Evolutionary conservation across 2,329 filamentous ascomycete species (phyloP).

Genomic region (Purpureocillium takamizusanense): DNA sequence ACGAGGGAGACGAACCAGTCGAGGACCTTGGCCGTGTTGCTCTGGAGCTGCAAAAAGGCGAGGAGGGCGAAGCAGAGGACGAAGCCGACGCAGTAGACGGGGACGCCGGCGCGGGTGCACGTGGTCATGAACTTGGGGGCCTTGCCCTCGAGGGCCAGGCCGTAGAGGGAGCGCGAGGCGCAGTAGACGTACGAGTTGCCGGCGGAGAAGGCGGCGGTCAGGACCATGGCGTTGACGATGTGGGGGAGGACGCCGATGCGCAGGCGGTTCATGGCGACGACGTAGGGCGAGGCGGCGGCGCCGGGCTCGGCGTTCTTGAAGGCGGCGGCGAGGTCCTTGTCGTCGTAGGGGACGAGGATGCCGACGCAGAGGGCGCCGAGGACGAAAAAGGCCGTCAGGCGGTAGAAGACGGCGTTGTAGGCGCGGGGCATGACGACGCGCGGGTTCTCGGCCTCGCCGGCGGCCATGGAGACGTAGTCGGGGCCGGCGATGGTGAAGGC

Average conservation of each 20-base stretch:
- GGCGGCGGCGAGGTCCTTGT: constrained; percentile 49
- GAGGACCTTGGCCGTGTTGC: constrained; percentile 56
- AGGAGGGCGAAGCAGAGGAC: constrained; percentile 62
- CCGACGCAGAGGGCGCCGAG: constrained; percentile 65
- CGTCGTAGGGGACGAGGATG: constrained; percentile 62
- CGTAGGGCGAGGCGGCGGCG: constrained; percentile 60
- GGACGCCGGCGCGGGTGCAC: constrained; percentile 58
- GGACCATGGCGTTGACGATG: constrained; percentile 64
- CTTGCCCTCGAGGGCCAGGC: constrained; percentile 59
- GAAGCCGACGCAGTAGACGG: constrained; percentile 60
- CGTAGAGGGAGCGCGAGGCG: constrained; percentile 59
- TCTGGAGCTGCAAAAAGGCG: constrained; percentile 64
- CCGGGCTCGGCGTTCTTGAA: constrained; percentile 51
- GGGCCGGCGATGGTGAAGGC: constrained; percentile 60
- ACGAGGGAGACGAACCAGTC: constrained; percentile 62
- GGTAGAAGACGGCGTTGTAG: constrained; percentile 72
- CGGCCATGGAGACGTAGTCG: constrained; percentile 60
- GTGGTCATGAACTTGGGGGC: constrained; percentile 50
- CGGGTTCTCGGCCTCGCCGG: constrained; percentile 64
- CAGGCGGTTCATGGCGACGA: constrained; percentile 60
- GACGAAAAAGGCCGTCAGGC: constrained; percentile 66
- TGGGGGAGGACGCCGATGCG: constrained; percentile 55
- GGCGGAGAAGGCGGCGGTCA: constrained; percentile 58
- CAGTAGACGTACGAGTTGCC: constrained; percentile 59
- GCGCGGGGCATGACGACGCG: constrained; percentile 61